phyloP scores from a whole-genome alignment of 169 alveolate genomes.

The Cyclospora cayetanensis region DNA sequence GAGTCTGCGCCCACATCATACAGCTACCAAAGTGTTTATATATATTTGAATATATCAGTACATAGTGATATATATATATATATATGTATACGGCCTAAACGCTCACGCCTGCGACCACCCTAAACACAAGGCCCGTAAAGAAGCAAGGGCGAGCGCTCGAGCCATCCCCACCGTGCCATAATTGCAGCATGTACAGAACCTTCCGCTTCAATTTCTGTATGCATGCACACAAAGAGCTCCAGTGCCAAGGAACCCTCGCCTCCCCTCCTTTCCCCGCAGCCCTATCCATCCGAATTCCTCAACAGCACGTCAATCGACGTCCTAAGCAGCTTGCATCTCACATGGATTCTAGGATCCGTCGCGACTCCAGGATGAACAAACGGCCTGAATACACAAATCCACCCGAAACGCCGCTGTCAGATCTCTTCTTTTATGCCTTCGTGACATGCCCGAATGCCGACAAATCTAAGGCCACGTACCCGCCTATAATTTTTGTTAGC shows the following conservation, averaged over 20 bases:
- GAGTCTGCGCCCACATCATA: neutral
- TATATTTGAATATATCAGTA: no score
- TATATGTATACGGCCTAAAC: neutral
- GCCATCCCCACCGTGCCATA: constrained; percentile 44
- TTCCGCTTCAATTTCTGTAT: neutral
- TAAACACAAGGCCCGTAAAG: neutral
- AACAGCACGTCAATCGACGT: neutral
- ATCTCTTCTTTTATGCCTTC: no score
- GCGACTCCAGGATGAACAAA: constrained; percentile 49
- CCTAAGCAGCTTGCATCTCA: neutral
- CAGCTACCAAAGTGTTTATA: no score
- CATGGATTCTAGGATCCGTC: constrained; percentile 37
- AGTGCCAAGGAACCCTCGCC: neutral
- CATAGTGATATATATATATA: no score
- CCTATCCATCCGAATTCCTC: neutral
- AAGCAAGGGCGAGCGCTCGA: neutral
- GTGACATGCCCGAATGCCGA: no score
- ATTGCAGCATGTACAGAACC: constrained; percentile 17
- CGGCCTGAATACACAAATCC: neutral
- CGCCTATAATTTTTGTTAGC: neutral
- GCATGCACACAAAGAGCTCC: neutral
- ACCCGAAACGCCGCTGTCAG: neutral
- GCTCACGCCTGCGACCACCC: constrained; percentile 6
- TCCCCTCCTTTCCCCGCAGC: neutral
- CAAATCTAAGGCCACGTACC: constrained; percentile 34